Evolutionary conservation across 106 monocot genomes (phyloP).

Genomic region (Dendrobium huoshanense): DNA sequence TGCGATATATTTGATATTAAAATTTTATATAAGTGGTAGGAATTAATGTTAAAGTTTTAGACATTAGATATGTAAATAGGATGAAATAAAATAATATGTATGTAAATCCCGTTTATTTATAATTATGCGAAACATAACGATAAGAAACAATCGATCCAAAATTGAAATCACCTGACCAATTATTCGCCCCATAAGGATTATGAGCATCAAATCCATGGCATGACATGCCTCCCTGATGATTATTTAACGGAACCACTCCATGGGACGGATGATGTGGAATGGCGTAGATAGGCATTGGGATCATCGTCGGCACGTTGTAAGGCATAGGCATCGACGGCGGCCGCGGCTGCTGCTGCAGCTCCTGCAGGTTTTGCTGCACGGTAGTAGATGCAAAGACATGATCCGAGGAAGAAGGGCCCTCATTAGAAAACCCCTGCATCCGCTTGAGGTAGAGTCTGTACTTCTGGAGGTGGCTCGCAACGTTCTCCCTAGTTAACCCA

Average conservation of each 20-base stretch:
- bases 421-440: constrained; percentile 18
- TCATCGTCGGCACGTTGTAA: constrained; percentile 21
- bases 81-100: no score
- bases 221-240: constrained; percentile 7
- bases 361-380: constrained; percentile 15
- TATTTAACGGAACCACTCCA: constrained; percentile 23
- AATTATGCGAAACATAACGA: constrained; percentile 9
- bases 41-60: no score
- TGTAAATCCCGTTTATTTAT: not conserved
- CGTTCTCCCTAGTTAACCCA: constrained; percentile 48
- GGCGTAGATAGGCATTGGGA: constrained; percentile 31
- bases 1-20: no score
- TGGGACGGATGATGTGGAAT: constrained; percentile 19
- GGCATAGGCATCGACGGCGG: constrained; percentile 16
- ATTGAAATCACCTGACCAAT: constrained; percentile 23
- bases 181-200: constrained; percentile 21
- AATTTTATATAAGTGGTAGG: no score
- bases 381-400: constrained; percentile 33
- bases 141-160: constrained; percentile 25
- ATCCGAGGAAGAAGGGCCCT: constrained; percentile 28
- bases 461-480: constrained; percentile 53
- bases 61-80: no score
- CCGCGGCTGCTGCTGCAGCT: constrained; percentile 5
- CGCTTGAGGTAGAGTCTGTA: constrained; percentile 45
- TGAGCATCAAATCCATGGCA: constrained; percentile 25